Evolutionary conservation across 805 yeast genomes (phyloP).

Genomic region (Kodamaea laetipori): DNA sequence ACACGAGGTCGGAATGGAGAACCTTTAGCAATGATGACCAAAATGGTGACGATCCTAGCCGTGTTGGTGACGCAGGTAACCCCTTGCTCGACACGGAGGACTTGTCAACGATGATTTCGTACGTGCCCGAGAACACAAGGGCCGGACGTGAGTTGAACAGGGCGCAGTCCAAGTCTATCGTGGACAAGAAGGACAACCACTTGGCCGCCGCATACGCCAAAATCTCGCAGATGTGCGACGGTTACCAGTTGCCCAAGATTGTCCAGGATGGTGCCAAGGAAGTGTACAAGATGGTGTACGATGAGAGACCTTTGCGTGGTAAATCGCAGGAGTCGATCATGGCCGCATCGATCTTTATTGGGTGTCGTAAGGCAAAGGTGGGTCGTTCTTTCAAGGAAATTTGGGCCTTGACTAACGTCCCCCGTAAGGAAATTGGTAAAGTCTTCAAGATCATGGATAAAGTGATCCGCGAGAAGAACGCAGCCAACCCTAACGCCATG

Average conservation of each 20-base stretch:
- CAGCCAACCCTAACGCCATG: constrained; percentile 44
- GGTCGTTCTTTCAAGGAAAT: constrained; percentile 95
- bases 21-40: constrained; percentile 97
- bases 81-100: constrained; percentile 90
- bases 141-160: constrained; percentile 87
- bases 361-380: constrained; percentile 91
- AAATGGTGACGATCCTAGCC: constrained; percentile 96
- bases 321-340: constrained; percentile 90
- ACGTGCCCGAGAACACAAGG: constrained; percentile 80
- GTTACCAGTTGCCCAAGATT: constrained; percentile 88
- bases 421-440: constrained; percentile 91
- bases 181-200: constrained; percentile 85
- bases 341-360: constrained; percentile 95
- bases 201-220: constrained; percentile 86
- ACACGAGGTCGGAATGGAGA: constrained; percentile 97
- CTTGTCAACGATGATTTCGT: constrained; percentile 88
- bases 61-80: constrained; percentile 98
- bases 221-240: constrained; percentile 95
- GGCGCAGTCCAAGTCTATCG: constrained; percentile 83
- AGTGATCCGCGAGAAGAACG: constrained; percentile 58
- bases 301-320: constrained; percentile 82
- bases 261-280: constrained; percentile 98
- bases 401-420: constrained; percentile 91
- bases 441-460: constrained; percentile 80
- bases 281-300: constrained; percentile 88